A percentile compares a stretch with the other conserved stretches of the same genome.
phyloP scores from a whole-genome alignment of 306 rosid genomes.

The Pterocarpus santalinus region DNA sequence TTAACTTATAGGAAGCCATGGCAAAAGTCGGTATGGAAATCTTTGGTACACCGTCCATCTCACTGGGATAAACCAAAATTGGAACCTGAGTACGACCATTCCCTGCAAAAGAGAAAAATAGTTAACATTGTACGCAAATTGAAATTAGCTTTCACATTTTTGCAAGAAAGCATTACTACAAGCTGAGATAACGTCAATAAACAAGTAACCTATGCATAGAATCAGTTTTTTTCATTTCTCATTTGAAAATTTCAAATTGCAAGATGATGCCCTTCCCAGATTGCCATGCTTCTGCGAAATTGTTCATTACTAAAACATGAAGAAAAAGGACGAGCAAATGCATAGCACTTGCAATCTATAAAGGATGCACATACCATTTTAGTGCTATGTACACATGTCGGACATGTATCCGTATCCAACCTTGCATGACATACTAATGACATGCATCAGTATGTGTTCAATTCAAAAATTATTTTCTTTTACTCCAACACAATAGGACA shows the following conservation, averaged over 20 bases:
- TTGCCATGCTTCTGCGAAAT: constrained; percentile 9
- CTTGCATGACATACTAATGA: neutral
- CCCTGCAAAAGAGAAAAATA: constrained; percentile 53
- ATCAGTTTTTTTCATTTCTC: neutral
- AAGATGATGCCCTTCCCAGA: neutral
- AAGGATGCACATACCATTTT: neutral
- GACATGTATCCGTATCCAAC: too few species aligned
- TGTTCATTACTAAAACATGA: neutral
- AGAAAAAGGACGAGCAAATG: constrained; percentile 17
- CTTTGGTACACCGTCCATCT: constrained; percentile 64
- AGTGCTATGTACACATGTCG: too few species aligned
- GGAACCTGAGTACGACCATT: constrained; percentile 62
- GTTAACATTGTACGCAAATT: neutral
- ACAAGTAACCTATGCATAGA: neutral
- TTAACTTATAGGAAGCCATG: constrained; percentile 84
- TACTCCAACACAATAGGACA: neutral
- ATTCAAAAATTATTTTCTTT: too few species aligned
- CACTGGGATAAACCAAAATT: constrained; percentile 62
- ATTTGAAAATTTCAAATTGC: neutral
- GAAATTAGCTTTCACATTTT: constrained; percentile 6
- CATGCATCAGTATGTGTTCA: too few species aligned
- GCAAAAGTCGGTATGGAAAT: constrained; percentile 72
- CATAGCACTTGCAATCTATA: neutral
- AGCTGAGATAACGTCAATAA: neutral
- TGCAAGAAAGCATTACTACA: neutral